Evolutionary conservation across 192 early-diverging fungal genomes (phyloP), one percentile per base, ranked within the genome.

Genomic region (Umbelopsis isabellina): DNA sequence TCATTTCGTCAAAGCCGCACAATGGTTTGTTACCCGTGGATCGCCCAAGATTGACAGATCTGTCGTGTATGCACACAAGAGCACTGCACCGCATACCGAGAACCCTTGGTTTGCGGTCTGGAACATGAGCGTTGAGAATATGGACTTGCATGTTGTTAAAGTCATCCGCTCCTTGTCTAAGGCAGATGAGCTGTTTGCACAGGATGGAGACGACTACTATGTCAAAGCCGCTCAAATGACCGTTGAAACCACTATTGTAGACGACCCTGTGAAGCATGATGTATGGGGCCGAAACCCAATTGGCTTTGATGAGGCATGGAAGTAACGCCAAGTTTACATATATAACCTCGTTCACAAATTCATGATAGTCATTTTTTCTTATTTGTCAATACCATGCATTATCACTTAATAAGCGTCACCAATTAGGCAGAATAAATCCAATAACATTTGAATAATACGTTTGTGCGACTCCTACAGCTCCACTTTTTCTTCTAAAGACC

Each of bases 81-180:
- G 27, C 27, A n/a, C 55, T 7, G 16, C 18, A 3, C 55, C 55
- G 27, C 2, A 11, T 4, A 13, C 4, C 1, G 55, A 61, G 13
- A 61, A 61, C 37, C 55, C 55, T 35, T 61, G 55, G 55, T 61
- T 35, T 61, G 7, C 11, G 12, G 16, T 61, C 0, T 61, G 55
- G 55, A 30, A 61, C 18, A 61, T 35, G 55, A 18, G 27, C 13
- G 33, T 61, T 16, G 33, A 61, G 27, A 61, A 35, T 30, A 61
- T 61, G 55, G 55, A 61, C 18, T 7, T 61, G 4, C 55, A 61
- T n/a, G 55, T 61, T 33, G 55, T 61, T 15, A 61, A 61, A 30
- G 30, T 35, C 33, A 30, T 61, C 2, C 55, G 55, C 18, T 25
- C 55, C 4, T 18, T 61, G 9, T 61, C 55, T 13, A 61, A 33